Evolutionary conservation across 176 grass and related monocot genomes (phyloP).

Genomic region (Juncus effusus): DNA sequence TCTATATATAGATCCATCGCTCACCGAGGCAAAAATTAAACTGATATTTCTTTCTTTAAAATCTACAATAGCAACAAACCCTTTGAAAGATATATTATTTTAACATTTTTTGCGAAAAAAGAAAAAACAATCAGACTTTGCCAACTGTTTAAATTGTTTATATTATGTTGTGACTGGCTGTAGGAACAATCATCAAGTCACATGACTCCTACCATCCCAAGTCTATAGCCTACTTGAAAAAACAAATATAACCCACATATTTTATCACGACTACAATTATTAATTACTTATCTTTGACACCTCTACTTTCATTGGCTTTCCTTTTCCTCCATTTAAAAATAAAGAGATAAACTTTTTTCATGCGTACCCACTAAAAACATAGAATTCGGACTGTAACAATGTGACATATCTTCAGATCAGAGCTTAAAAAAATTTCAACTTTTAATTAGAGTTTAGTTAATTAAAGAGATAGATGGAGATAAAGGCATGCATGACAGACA

Average conservation of each 20-base stretch:
- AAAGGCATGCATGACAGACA: slow-evolving; percentile 35
- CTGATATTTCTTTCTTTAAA: no score
- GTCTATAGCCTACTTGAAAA: slow-evolving; percentile 12
- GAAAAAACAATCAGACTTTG: not conserved
- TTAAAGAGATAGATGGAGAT: slow-evolving; percentile 7
- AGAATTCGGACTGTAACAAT: no score
- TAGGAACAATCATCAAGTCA: slow-evolving; percentile 40
- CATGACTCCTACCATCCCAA: slow-evolving; percentile 35
- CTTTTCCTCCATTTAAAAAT: slow-evolving; percentile 15
- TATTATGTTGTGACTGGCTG: slow-evolving; percentile 19
- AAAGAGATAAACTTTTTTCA: slow-evolving; percentile 1
- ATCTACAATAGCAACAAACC: no score
- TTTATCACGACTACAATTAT: slow-evolving; percentile 26
- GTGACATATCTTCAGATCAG: no score
- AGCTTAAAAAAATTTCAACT: not conserved
- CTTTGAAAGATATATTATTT: no score
- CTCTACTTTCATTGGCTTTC: not conserved
- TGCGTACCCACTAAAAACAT: slow-evolving; percentile 4
- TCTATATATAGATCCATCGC: no score
- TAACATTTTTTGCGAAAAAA: no score
- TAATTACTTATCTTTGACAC: slow-evolving; percentile 13
- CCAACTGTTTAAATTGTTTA: slow-evolving; percentile 17
- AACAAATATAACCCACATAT: slow-evolving; percentile 19
- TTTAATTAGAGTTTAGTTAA: not conserved
- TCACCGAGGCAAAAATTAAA: no score